Percentiles rank a stretch among this genome's conserved stretches.
These are phyloP conservation scores for Russula abietina DNA, from an alignment of 768 basidiomycete genomes.

Conservation along the genomic window DNA sequence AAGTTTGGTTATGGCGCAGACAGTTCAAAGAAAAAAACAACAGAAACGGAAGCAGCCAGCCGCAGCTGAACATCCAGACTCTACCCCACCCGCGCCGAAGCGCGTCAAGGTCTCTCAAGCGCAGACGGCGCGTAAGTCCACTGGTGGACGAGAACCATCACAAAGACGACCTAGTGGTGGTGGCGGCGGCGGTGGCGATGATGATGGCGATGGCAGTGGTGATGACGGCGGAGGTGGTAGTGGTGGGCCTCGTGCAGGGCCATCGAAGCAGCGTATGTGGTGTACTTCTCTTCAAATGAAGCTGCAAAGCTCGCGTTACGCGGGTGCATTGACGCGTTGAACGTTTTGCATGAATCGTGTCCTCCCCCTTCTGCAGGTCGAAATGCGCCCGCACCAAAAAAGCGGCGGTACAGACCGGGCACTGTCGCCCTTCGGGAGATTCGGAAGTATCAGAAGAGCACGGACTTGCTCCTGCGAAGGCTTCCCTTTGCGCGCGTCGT, in stretches of 20 bases:
- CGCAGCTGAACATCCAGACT: conserved; percentile 31
- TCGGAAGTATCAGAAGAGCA: conserved; percentile 89
- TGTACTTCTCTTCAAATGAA: neutral
- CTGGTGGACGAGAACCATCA: conserved; percentile 42
- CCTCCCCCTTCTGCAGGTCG: conserved; percentile 22
- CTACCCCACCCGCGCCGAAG: conserved; percentile 42
- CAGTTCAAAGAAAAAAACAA: conserved; percentile 53
- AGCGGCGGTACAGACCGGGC: conserved; percentile 77
- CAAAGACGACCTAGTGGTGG: neutral
- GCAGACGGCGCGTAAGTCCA: conserved; percentile 77
- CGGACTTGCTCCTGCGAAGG: conserved; percentile 80
- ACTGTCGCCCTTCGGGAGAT: conserved; percentile 90
- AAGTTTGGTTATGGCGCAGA: conserved; percentile 60
- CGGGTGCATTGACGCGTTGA: conserved; percentile 3
- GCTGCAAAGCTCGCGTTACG: neutral
- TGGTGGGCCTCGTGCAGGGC: conserved; percentile 14
- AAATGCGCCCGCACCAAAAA: conserved; percentile 31
- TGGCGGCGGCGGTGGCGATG: neutral
- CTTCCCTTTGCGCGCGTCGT: conserved; percentile 92
- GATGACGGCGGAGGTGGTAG: neutral
- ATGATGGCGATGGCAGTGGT: neutral
- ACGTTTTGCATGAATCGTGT: neutral
- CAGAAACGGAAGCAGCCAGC: conserved; percentile 36
- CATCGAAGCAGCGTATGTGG: conserved; percentile 18
- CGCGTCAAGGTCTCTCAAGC: conserved; percentile 37